Conservation (phyloP, 148 eudicot genomes). For the Silene latifolia region DNA sequence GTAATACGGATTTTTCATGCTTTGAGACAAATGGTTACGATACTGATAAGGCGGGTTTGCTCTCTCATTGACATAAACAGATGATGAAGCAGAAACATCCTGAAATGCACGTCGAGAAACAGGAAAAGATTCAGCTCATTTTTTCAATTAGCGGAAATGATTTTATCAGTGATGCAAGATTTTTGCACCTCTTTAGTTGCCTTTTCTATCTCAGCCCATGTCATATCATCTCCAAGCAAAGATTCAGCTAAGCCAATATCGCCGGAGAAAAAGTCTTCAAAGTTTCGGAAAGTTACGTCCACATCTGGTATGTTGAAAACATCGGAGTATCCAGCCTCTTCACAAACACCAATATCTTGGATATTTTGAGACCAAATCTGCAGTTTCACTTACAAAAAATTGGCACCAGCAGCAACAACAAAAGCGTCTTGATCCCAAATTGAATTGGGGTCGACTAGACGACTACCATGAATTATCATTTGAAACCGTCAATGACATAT, state of each 20-base stretch:
- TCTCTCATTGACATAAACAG: constrained; percentile 1
- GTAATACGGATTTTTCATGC: constrained; percentile 14
- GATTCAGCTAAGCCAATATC: constrained; percentile 41
- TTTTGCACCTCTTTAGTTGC: constrained; percentile 24
- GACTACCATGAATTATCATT: too few relatives aligned
- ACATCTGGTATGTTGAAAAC: constrained; percentile 62
- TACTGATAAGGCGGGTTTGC: constrained; percentile 14
- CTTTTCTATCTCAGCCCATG: constrained; percentile 20
- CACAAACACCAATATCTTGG: constrained; percentile 72
- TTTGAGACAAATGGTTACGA: constrained; percentile 16
- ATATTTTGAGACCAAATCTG: constrained; percentile 75
- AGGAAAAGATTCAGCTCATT: neutral
- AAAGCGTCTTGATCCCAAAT: neutral
- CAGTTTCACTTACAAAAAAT: constrained; percentile 11
- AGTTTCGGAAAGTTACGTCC: constrained; percentile 63
- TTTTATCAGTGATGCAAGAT: neutral
- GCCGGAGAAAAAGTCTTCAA: constrained; percentile 54
- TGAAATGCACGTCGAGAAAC: constrained; percentile 18
- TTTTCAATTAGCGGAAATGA: neutral
- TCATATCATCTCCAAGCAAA: constrained; percentile 35
- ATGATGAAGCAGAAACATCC: constrained; percentile 33
- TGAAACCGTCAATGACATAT: too few relatives aligned
- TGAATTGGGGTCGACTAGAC: too few relatives aligned
- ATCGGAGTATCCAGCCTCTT: constrained; percentile 46
- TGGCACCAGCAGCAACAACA: neutral